phyloP scores from a whole-genome alignment of 306 rosid genomes.

The Fragaria iinumae region DNA sequence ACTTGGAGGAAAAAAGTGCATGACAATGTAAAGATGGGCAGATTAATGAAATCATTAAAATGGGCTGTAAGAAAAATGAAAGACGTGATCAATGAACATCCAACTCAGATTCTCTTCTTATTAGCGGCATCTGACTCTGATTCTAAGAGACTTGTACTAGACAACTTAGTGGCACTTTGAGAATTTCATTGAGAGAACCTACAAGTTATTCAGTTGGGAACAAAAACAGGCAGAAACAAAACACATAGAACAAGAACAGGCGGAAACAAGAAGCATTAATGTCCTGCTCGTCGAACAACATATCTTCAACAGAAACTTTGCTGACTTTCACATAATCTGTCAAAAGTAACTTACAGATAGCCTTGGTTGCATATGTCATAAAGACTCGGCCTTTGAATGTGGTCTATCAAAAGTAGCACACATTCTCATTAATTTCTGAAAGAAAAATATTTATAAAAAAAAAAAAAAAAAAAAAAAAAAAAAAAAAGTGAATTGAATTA shows the following conservation, averaged over 20 bases:
- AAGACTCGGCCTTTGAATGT: constrained; percentile 89
- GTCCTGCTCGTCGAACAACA: constrained; percentile 81
- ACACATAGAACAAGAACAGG: neutral
- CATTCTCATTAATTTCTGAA: constrained; percentile 10
- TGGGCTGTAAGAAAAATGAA: too few relatives aligned
- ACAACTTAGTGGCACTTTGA: neutral
- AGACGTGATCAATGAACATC: neutral
- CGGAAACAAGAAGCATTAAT: constrained; percentile 49
- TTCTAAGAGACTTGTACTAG: neutral
- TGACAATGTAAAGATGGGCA: neutral
- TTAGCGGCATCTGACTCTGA: neutral
- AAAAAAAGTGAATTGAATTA: neutral
- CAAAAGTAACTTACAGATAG: constrained; percentile 80
- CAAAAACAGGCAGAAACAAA: too few relatives aligned
- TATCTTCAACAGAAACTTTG: constrained; percentile 86
- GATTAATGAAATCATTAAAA: neutral
- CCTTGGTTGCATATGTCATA: constrained; percentile 95
- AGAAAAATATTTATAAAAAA: neutral
- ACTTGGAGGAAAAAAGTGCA: neutral
- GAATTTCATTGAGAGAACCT: neutral
- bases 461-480: neutral
- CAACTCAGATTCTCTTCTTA: neutral
- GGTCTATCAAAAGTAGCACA: constrained; percentile 40
- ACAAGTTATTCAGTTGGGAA: too few relatives aligned
- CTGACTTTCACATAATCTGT: constrained; percentile 89